Evolutionary conservation across 768 basidiomycete genomes (phyloP).

Genomic region (Mycena latifolia): DNA sequence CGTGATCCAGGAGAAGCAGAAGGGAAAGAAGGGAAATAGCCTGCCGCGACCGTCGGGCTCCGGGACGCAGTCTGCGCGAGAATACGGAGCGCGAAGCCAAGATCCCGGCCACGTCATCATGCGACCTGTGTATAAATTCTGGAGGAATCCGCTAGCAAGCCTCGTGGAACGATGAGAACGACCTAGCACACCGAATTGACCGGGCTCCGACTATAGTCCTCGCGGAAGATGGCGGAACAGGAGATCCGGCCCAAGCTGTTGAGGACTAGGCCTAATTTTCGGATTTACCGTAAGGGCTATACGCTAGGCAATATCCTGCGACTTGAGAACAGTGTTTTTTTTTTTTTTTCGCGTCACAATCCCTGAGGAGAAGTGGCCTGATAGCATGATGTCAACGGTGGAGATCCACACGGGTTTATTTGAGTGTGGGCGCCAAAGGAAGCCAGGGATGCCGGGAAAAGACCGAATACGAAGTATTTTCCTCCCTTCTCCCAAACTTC

Average conservation of each 20-base stretch:
- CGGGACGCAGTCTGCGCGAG: neutral
- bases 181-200: constrained; percentile 9
- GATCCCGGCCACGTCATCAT: constrained; percentile 1
- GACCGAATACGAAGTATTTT: no score
- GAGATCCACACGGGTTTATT: no score
- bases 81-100: neutral
- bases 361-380: no score
- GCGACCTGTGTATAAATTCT: neutral
- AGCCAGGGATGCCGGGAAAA: no score
- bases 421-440: no score
- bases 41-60: constrained; percentile 20
- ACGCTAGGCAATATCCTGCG: neutral
- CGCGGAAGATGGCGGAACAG: constrained; percentile 16
- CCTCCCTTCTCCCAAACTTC: no score
- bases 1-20: constrained; percentile 6
- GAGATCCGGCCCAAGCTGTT: neutral
- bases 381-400: no score
- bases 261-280: neutral
- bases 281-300: neutral
- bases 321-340: neutral
- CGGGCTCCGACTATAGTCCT: constrained; percentile 14
- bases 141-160: neutral
- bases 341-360: no score
- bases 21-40: neutral
- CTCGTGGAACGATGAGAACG: neutral